phyloP scores from a whole-genome alignment of 2,329 filamentous ascomycete species.

The Neonectria ditissima region DNA sequence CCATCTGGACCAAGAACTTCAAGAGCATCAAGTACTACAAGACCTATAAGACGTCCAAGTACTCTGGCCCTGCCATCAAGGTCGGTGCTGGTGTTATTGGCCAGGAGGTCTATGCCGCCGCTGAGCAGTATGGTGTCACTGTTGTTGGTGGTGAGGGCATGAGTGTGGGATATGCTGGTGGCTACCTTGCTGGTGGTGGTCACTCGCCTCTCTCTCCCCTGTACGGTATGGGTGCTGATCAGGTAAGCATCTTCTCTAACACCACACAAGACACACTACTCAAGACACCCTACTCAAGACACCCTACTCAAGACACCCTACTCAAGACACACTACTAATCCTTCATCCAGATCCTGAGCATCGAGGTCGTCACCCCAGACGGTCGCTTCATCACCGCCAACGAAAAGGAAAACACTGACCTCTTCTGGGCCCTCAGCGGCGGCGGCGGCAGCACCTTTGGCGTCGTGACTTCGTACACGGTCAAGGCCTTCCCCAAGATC shows the following conservation, averaged over 20 bases:
- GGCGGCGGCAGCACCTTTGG: slow-evolving; percentile 54
- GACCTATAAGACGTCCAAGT: slow-evolving; percentile 33
- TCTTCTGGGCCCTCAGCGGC: slow-evolving; percentile 55
- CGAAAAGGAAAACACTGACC: slow-evolving; percentile 34
- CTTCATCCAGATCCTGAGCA: slow-evolving; percentile 26
- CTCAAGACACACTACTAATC: slow-evolving; percentile 7
- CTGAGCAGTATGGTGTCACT: slow-evolving; percentile 58
- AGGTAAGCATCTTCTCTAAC: slow-evolving; percentile 19
- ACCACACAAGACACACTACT: not conserved
- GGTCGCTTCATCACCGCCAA: slow-evolving; percentile 34
- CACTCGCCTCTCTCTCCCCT: slow-evolving; percentile 36
- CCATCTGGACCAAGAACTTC: slow-evolving; percentile 68
- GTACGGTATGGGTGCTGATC: slow-evolving; percentile 39
- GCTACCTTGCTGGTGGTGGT: slow-evolving; percentile 37
- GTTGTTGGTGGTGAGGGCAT: slow-evolving; percentile 66
- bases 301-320: not conserved
- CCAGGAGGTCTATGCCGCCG: slow-evolving; percentile 64
- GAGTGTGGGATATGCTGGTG: slow-evolving; percentile 39
- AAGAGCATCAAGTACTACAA: slow-evolving; percentile 53
- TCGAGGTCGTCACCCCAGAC: slow-evolving; percentile 35
- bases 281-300: not conserved
- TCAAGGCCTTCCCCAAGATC: slow-evolving; percentile 54
- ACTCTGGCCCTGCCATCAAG: slow-evolving; percentile 64
- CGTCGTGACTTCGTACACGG: slow-evolving; percentile 47
- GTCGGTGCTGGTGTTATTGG: slow-evolving; percentile 66